phyloP scores from a whole-genome alignment of 306 rosid species.

The Vigna unguiculata region DNA sequence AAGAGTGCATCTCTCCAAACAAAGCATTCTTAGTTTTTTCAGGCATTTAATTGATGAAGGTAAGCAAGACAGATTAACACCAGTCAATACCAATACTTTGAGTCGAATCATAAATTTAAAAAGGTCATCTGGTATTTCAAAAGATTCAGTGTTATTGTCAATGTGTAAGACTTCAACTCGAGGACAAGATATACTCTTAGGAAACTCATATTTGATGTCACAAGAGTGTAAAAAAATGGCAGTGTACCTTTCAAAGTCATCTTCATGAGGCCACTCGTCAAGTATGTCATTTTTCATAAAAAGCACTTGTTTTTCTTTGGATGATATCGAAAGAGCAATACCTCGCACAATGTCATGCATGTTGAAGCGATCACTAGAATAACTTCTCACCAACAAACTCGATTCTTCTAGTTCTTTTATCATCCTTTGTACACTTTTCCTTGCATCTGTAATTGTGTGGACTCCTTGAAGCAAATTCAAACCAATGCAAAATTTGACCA shows the following conservation, averaged over 20 bases:
- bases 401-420: conserved; percentile 5
- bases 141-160: background rate
- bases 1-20: conserved; percentile 18
- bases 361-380: background rate
- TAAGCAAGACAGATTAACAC: background rate
- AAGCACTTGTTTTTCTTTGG: background rate
- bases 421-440: background rate
- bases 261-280: conserved; percentile 38
- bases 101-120: conserved; percentile 19
- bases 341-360: conserved; percentile 28
- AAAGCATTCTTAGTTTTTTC: conserved; percentile 23
- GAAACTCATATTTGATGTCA: conserved; percentile 9
- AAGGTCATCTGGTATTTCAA: conserved; percentile 4
- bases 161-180: conserved; percentile 9
- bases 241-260: conserved; percentile 13
- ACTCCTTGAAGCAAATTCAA: conserved; percentile 10
- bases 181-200: background rate
- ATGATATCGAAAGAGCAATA: conserved; percentile 30
- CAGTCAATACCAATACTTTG: background rate
- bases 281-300: background rate
- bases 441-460: background rate
- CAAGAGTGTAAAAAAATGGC: background rate
- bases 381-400: conserved; percentile 7
- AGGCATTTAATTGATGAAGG: conserved; percentile 13
- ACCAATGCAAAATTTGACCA: conserved; percentile 28